phyloP scores from a whole-genome alignment of 2,329 filamentous ascomycete species.

The Thielaviopsis euricoi region DNA sequence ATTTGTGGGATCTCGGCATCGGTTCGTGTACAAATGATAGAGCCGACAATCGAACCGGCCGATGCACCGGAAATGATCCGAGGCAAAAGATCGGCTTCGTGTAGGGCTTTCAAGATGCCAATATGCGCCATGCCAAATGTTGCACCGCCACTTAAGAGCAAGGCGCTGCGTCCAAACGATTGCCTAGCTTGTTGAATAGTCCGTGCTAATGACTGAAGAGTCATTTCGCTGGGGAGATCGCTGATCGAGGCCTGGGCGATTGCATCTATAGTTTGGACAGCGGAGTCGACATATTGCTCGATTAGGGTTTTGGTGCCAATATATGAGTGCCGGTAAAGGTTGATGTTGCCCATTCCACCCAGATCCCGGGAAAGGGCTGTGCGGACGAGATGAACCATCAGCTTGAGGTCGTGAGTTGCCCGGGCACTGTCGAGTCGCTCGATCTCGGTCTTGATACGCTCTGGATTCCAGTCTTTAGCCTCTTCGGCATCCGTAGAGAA shows the following conservation, averaged over 20 bases:
- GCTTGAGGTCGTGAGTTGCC: constrained; percentile 50
- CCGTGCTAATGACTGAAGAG: constrained; percentile 45
- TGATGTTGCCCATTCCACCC: constrained; percentile 70
- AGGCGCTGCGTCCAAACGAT: constrained; percentile 68
- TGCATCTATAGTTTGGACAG: constrained; percentile 54
- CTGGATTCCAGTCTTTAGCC: constrained; percentile 51
- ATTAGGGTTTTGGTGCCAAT: constrained; percentile 77
- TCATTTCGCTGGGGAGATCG: constrained; percentile 33
- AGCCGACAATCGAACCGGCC: constrained; percentile 71
- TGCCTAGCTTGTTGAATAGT: constrained; percentile 56
- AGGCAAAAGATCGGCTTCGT: constrained; percentile 57
- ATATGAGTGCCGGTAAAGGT: constrained; percentile 70
- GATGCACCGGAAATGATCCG: constrained; percentile 79
- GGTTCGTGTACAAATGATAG: constrained; percentile 60
- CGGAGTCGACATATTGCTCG: constrained; percentile 71
- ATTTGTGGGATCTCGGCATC: constrained; percentile 62
- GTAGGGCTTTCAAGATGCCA: constrained; percentile 69
- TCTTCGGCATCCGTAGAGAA: constrained; percentile 20
- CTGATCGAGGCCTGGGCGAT: constrained; percentile 45
- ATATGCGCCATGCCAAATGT: constrained; percentile 90
- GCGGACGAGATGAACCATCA: constrained; percentile 67
- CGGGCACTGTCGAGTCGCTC: constrained; percentile 60
- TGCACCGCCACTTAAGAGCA: constrained; percentile 70
- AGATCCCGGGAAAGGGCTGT: constrained; percentile 67
- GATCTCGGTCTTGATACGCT: constrained; percentile 52